Percentiles rank a stretch among this genome's conserved stretches.
These are phyloP conservation scores for Septoria petroselini DNA, from an alignment of 2,329 filamentous ascomycete genomes.

Conservation along the genomic window DNA sequence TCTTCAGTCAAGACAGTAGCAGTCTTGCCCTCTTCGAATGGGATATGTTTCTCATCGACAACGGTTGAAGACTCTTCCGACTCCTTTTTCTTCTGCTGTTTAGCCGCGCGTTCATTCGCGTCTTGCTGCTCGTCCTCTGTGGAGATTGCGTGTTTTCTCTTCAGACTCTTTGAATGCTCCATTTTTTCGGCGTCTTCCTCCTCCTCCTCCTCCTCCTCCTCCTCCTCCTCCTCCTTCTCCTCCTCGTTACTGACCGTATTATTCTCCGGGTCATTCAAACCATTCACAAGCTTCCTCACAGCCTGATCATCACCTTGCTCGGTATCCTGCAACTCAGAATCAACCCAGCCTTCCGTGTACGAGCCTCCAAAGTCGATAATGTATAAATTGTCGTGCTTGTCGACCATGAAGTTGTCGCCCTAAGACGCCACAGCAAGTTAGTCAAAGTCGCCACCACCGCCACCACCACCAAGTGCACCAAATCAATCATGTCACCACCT, in stretches of 20 bases:
- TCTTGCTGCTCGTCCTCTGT: conserved; percentile 10
- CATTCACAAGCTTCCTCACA: conserved; percentile 33
- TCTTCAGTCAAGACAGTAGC: conserved; percentile 2
- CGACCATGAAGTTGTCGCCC: conserved; percentile 43
- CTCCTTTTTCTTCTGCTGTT: conserved; percentile 15
- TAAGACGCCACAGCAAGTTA: too few relatives aligned
- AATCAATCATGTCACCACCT: too few relatives aligned
- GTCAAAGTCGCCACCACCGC: too few relatives aligned
- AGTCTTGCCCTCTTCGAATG: conserved; percentile 7
- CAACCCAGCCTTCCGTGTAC: conserved; percentile 41
- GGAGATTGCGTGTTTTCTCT: conserved; percentile 8
- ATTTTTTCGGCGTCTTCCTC: too few relatives aligned
- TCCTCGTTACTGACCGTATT: conserved; percentile 20
- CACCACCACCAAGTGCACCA: too few relatives aligned
- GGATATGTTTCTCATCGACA: conserved; percentile 1
- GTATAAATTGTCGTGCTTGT: conserved; percentile 38
- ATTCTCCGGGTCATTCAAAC: conserved; percentile 31
- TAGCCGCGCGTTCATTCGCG: conserved; percentile 5
- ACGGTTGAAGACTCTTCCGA: conserved; percentile 4
- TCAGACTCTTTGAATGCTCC: conserved; percentile 2
- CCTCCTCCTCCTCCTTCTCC: conserved; percentile 14
- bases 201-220: conserved; percentile 3
- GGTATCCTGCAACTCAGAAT: conserved; percentile 37
- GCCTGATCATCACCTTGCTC: conserved; percentile 38
- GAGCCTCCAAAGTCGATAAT: conserved; percentile 43